These are phyloP conservation scores for Fistulina hepatica DNA, from an alignment of 1,284 basidiomycete species.

Conservation along the genomic window DNA sequence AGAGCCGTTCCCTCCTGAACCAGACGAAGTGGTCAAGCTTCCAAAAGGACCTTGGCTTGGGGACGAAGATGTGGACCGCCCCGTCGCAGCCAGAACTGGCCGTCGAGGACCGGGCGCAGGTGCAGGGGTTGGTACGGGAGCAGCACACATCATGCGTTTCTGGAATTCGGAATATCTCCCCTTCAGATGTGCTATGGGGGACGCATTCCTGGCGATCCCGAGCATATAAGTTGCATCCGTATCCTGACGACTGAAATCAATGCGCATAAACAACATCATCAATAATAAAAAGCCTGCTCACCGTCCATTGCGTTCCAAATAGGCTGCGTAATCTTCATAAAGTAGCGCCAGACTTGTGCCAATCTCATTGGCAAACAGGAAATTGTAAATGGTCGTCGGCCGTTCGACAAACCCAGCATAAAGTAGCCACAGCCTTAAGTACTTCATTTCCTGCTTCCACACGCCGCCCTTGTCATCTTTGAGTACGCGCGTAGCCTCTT, in stretches of 20 bases:
- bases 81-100: conserved; percentile 13
- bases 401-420: conserved; percentile 67
- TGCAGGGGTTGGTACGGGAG: conserved; percentile 21
- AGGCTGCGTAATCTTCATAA: conserved; percentile 75
- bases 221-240: conserved; percentile 83
- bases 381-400: conserved; percentile 60
- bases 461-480: conserved; percentile 55
- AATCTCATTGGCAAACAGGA: conserved; percentile 73
- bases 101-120: conserved; percentile 23
- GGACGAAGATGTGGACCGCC: conserved; percentile 14
- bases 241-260: conserved; percentile 53
- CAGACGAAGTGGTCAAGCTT: conserved; percentile 18
- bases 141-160: conserved; percentile 20
- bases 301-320: conserved; percentile 59
- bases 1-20: conserved; percentile 18
- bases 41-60: too few species aligned
- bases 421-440: conserved; percentile 80
- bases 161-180: conserved; percentile 67
- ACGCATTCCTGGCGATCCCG: conserved; percentile 72
- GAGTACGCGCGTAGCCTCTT: conserved; percentile 71
- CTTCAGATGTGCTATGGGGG: conserved; percentile 68
- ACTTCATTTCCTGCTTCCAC: conserved; percentile 59
- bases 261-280: neutral
- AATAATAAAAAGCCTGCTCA: conserved; percentile 19
- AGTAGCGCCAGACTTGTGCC: conserved; percentile 62